Evolutionary conservation across 192 early-diverging fungal species (phyloP), one percentile per base, ranked within the genome.

Genomic region (Phlyctochytrium planicorne): DNA sequence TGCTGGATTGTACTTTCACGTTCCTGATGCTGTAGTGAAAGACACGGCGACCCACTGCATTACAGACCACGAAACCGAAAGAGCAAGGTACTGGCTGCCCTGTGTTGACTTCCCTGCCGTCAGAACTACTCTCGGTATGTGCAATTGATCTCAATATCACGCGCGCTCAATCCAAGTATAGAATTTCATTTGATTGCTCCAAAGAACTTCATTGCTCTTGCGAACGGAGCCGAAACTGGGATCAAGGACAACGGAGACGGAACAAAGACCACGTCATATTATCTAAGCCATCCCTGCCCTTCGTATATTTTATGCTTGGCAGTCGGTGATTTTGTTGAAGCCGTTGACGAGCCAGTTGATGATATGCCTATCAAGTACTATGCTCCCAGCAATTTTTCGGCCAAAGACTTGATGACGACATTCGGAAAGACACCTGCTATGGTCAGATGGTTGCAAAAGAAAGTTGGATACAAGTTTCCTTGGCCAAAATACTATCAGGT

Each of bases 401-500:
- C 74, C 4, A 78, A 78, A 10, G 71, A 80, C 23, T 35, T 84
- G 24, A 52, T 65, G 55, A 55, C 67, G n/a, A 65, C 75, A 12
- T 84, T 82, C 60, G 79, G 72, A 30, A 65, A 60, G 35, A 84
- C 83, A 27, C 71, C 76, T 2, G 60, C 37, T 1, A 84, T 84
- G 78, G 64, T 84, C 23, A 17, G 65, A 29, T 84, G 81, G 80
- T 61, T 84, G 34, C 71, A 78, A 63, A 68, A 82, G 35, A 82
- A 78, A 34, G 53, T 82, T 30, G 80, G 72, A 3, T 47, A 57
- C 2, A 62, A 61, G 12, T 77, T 84, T 55, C 83, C 83, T 1
- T 84, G 78, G 76, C 74, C 76, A 16, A 84, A 84, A 60, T 84
- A 84, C 71, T 82, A 66, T 56, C 80, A 83, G 70, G 66, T 81